phyloP scores from a whole-genome alignment of 345 rosid genomes.

The Pugionium cornutum region DNA sequence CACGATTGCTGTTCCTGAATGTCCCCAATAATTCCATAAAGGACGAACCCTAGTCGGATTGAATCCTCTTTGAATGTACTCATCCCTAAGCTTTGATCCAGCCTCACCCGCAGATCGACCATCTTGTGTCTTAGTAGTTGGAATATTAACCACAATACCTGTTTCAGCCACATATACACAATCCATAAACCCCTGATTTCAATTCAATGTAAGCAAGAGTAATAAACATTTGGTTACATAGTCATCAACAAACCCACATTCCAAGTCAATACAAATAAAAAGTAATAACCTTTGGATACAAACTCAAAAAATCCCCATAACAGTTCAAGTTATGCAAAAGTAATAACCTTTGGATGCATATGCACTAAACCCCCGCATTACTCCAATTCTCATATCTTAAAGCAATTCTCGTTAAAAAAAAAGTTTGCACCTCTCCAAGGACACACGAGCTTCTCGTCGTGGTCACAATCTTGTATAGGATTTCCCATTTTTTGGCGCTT shows the following conservation, averaged over 20 bases:
- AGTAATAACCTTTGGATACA: no score
- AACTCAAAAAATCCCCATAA: no score
- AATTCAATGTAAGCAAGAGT: background rate
- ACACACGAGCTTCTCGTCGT: slow-evolving; percentile 75
- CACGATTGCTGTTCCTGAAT: slow-evolving; percentile 81
- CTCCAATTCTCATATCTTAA: background rate
- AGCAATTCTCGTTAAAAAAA: background rate
- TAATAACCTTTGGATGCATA: background rate
- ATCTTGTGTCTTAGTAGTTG: slow-evolving; percentile 57
- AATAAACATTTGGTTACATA: background rate
- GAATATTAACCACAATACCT: slow-evolving; percentile 83
- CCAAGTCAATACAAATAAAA: background rate
- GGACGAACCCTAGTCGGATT: slow-evolving; percentile 82
- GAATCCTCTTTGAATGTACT: slow-evolving; percentile 74
- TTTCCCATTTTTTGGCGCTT: slow-evolving; percentile 34
- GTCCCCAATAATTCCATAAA: slow-evolving; percentile 76
- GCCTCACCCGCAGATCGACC: slow-evolving; percentile 81
- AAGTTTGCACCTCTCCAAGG: slow-evolving; percentile 64
- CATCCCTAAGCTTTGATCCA: slow-evolving; percentile 91
- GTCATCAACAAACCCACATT: background rate
- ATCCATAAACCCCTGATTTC: background rate
- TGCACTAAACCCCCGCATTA: background rate
- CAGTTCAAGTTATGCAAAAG: no score
- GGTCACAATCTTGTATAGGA: slow-evolving; percentile 50
- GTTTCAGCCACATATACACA: slow-evolving; percentile 12